Evolutionary conservation across 352 stramenopile genomes (phyloP), one percentile per base, ranked within the genome.

Genomic region (Phytophthora nicotianae): DNA sequence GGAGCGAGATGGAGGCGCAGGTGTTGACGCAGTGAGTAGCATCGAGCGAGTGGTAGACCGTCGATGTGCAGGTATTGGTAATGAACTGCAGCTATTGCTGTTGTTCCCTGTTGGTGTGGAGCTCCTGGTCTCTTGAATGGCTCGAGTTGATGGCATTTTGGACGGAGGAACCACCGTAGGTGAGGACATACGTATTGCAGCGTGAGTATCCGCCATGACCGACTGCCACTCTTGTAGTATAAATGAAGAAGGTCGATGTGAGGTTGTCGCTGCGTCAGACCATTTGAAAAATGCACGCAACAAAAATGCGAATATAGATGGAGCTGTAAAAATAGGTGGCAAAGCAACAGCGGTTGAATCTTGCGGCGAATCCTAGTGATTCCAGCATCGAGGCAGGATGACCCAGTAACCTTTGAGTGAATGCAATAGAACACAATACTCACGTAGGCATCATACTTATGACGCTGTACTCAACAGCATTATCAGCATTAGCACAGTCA

Each of bases 1-100:
- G 1, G 45, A 62, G 5, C 33, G 55, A 46, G 65, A 66, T 4
- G 57, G 58, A 50, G 64, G 64, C 0, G 70, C 62, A 0, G 59
- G 51, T 0, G 75, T 66, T 0, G 59, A 68, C 0, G 58, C 8
- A 35, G 56, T 49, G 7, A 68, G 50, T n/a, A 75, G 29, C 62
- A 80, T 70, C 9, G 63, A 72, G 14, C 62, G 63, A 16, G 73
- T 74, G 20, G 75, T 74, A 23, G 54, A 62, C 40, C 32, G 38
- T 29, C 50, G 60, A 27, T 74, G 46, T 10, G 38, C 29, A 32
- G 60, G 50, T 17, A 23, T 21, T 1, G 65, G 60, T 20, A 70
- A 45, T 14, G 43, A 43, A 26, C 26, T 33, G 37, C 59, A 59
- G 38, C 65, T 69, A 9, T 56, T 55, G 47, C 26, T 58, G 24